Evolutionary conservation across 2,329 filamentous ascomycete species (phyloP).

Genomic region (Pseudogymnoascus sp.): DNA sequence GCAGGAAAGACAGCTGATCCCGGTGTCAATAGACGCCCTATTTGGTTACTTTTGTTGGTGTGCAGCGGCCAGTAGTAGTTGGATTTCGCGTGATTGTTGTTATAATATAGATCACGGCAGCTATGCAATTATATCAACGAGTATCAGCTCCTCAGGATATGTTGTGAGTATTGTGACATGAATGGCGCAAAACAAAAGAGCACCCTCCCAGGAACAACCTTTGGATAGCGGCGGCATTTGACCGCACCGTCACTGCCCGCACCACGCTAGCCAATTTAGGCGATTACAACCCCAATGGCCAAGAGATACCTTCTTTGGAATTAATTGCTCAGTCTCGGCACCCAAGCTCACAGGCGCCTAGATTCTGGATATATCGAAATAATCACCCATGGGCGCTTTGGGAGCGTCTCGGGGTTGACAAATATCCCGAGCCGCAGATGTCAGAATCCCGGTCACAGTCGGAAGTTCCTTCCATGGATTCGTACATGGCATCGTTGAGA

Average conservation of each 20-base stretch:
- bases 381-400: slow-evolving; percentile 4
- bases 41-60: background rate
- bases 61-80: background rate
- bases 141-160: background rate
- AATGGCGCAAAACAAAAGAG: slow-evolving; percentile 4
- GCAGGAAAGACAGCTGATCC: background rate
- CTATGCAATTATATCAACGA: background rate
- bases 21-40: background rate
- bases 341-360: background rate
- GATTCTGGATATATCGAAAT: slow-evolving; percentile 5
- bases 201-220: slow-evolving; percentile 3
- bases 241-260: slow-evolving; percentile 5
- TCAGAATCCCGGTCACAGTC: background rate
- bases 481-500: background rate
- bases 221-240: slow-evolving; percentile 4
- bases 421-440: slow-evolving; percentile 3
- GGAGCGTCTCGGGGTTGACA: slow-evolving; percentile 3
- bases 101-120: background rate
- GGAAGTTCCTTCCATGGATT: slow-evolving; percentile 8
- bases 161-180: slow-evolving; percentile 4
- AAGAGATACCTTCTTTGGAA: slow-evolving; percentile 7
- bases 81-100: background rate
- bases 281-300: slow-evolving; percentile 7
- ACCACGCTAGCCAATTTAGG: slow-evolving; percentile 5
- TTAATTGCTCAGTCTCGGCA: background rate